Percentiles rank a stretch among this genome's conserved stretches.
Evolutionary conservation across 1,284 basidiomycete genomes (phyloP).

Genomic region (Pseudozyma sp.): DNA sequence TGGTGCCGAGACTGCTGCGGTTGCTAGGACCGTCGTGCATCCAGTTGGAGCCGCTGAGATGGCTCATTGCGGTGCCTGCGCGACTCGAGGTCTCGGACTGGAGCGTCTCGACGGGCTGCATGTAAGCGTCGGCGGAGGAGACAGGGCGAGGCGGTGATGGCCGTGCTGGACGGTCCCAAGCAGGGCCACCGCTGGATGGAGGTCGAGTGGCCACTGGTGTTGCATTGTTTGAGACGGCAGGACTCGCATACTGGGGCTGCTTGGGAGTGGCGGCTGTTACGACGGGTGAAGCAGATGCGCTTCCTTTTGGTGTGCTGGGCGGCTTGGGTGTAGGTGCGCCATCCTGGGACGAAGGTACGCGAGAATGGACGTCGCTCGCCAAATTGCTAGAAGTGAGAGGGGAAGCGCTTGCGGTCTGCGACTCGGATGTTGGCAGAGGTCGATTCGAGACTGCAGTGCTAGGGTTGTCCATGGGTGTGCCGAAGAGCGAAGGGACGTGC

Average conservation of each 20-base stretch:
- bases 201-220: slow-evolving; percentile 11
- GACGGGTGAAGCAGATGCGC: slow-evolving; percentile 15
- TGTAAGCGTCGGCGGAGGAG: slow-evolving; percentile 50
- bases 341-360: slow-evolving; percentile 21
- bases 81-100: slow-evolving; percentile 38
- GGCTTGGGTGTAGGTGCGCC: slow-evolving; percentile 26
- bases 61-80: slow-evolving; percentile 44
- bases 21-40: slow-evolving; percentile 39
- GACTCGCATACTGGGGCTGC: slow-evolving; percentile 15
- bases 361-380: slow-evolving; percentile 22
- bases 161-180: slow-evolving; percentile 5
- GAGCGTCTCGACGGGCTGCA: slow-evolving; percentile 33
- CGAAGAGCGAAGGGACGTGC: slow-evolving; percentile 15
- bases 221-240: slow-evolving; percentile 3
- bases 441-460: slow-evolving; percentile 1
- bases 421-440: slow-evolving; percentile 13
- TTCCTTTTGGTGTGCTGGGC: slow-evolving; percentile 20
- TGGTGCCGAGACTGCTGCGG: slow-evolving; percentile 48
- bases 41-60: slow-evolving; percentile 46
- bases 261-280: slow-evolving; percentile 37
- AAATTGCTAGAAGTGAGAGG: neutral
- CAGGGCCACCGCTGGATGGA: slow-evolving; percentile 7
- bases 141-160: slow-evolving; percentile 26
- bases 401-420: neutral
- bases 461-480: neutral